These are phyloP conservation scores for Sporothrix dimorphospora DNA, from an alignment of 2,329 filamentous ascomycete genomes.

Conservation along the genomic window DNA sequence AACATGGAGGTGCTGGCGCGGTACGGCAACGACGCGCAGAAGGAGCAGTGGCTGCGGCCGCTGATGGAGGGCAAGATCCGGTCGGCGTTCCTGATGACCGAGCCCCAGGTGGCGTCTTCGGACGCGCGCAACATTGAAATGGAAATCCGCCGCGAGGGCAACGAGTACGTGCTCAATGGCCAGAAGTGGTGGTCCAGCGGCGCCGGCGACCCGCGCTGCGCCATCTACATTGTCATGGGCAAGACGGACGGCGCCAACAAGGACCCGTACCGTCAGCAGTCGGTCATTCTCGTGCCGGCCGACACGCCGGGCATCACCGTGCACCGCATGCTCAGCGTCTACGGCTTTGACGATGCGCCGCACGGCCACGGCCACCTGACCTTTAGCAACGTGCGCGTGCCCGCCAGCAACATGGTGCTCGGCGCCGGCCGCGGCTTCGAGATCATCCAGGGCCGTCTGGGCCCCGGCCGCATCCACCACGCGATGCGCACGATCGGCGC, in stretches of 20 bases:
- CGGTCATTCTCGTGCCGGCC: conserved; percentile 85
- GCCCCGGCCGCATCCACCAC: conserved; percentile 95
- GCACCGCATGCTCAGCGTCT: conserved; percentile 89
- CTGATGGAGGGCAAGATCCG: conserved; percentile 83
- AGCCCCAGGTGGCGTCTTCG: conserved; percentile 83
- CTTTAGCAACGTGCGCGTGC: conserved; percentile 89
- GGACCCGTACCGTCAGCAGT: conserved; percentile 86
- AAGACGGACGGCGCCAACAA: conserved; percentile 78
- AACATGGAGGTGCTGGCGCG: conserved; percentile 96
- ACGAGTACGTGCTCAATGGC: conserved; percentile 90
- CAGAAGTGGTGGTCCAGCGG: conserved; percentile 99
- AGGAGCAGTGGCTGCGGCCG: conserved; percentile 79
- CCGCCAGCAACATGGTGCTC: conserved; percentile 80
- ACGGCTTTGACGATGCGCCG: conserved; percentile 97
- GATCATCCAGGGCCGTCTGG: conserved; percentile 95
- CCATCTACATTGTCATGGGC: conserved; percentile 95
- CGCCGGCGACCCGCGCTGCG: conserved; percentile 88
- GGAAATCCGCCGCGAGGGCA: conserved; percentile 77
- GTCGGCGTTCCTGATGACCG: conserved; percentile 91
- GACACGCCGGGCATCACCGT: conserved; percentile 85
- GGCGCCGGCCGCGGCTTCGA: conserved; percentile 95
- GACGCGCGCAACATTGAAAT: conserved; percentile 94
- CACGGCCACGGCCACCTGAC: conserved; percentile 94
- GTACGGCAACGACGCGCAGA: conserved; percentile 85
- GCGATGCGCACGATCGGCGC: conserved; percentile 94